Evolutionary conservation across 1,284 basidiomycete genomes (phyloP).

Genomic region (Polyporus tsugae): DNA sequence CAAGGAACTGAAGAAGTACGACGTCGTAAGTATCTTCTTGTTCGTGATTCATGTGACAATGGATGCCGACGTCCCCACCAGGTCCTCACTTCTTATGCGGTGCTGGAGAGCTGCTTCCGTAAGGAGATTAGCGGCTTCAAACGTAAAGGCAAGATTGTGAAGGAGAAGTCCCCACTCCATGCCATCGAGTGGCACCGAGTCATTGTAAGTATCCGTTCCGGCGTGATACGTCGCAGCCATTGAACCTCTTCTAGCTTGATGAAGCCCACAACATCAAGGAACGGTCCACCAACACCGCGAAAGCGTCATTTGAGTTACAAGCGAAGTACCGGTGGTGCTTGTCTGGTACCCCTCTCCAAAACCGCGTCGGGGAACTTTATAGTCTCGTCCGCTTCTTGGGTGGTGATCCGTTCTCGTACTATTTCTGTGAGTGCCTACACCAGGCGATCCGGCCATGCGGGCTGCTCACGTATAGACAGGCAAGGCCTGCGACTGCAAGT

Average conservation of each 20-base stretch:
- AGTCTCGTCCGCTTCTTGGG: constrained; percentile 94
- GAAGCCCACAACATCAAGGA: constrained; percentile 99
- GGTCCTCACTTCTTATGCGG: constrained; percentile 83
- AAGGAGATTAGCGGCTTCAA: constrained; percentile 95
- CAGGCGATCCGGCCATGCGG: not conserved
- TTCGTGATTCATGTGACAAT: not conserved
- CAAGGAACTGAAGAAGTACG: constrained; percentile 81
- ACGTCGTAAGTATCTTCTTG: constrained; percentile 72
- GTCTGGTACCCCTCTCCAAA: constrained; percentile 97
- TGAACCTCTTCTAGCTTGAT: constrained; percentile 69
- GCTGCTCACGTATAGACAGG: constrained; percentile 50
- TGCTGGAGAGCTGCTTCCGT: constrained; percentile 92
- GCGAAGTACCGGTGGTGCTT: constrained; percentile 93
- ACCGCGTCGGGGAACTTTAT: constrained; percentile 97
- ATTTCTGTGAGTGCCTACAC: constrained; percentile 77
- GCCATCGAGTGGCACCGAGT: constrained; percentile 88
- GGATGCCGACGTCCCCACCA: constrained; percentile 36
- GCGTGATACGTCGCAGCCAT: constrained; percentile 9
- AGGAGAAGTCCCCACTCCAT: constrained; percentile 91
- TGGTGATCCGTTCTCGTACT: constrained; percentile 90
- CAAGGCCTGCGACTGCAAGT: constrained; percentile 87
- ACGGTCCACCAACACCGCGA: constrained; percentile 93
- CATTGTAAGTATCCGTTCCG: constrained; percentile 51
- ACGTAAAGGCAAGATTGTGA: constrained; percentile 85
- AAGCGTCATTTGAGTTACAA: constrained; percentile 91